These are phyloP conservation scores for Capsicum pubescens DNA, from an alignment of 257 asterid genomes.

Conservation along the genomic window DNA sequence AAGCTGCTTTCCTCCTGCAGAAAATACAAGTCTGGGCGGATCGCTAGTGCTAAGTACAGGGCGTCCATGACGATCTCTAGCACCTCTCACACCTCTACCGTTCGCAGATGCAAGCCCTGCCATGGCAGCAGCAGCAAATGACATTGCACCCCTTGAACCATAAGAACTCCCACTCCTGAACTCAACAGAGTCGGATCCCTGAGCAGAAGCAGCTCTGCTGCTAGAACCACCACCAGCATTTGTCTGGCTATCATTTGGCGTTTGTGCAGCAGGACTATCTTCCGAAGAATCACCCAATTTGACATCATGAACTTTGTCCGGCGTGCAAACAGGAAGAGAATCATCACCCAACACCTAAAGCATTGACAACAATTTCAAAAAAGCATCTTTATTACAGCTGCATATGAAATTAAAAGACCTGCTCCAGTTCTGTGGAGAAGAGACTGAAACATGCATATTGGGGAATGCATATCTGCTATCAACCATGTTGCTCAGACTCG, in stretches of 20 bases:
- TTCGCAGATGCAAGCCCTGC: slow-evolving; percentile 88
- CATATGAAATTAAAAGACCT: neutral
- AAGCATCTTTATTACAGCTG: neutral
- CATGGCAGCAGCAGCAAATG: slow-evolving; percentile 99
- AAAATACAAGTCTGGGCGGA: slow-evolving; percentile 70
- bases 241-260: slow-evolving; percentile 62
- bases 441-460: neutral
- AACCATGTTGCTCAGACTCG: neutral
- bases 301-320: slow-evolving; percentile 93
- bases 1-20: slow-evolving; percentile 87
- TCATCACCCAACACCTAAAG: slow-evolving; percentile 80
- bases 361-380: slow-evolving; percentile 1
- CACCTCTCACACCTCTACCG: slow-evolving; percentile 78
- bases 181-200: slow-evolving; percentile 65
- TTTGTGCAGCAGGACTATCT: slow-evolving; percentile 52
- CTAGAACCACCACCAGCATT: slow-evolving; percentile 75
- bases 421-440: neutral
- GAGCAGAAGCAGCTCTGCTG: slow-evolving; percentile 63
- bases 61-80: slow-evolving; percentile 74
- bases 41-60: slow-evolving; percentile 61
- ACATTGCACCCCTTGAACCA: slow-evolving; percentile 94
- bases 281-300: slow-evolving; percentile 76
- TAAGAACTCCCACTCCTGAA: slow-evolving; percentile 72
- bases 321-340: slow-evolving; percentile 70
- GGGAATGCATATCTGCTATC: neutral